Evolutionary conservation across 2,329 filamentous ascomycete species (phyloP), one percentile per base, ranked within the genome.

Genomic region (Keithomyces neogunnii): DNA sequence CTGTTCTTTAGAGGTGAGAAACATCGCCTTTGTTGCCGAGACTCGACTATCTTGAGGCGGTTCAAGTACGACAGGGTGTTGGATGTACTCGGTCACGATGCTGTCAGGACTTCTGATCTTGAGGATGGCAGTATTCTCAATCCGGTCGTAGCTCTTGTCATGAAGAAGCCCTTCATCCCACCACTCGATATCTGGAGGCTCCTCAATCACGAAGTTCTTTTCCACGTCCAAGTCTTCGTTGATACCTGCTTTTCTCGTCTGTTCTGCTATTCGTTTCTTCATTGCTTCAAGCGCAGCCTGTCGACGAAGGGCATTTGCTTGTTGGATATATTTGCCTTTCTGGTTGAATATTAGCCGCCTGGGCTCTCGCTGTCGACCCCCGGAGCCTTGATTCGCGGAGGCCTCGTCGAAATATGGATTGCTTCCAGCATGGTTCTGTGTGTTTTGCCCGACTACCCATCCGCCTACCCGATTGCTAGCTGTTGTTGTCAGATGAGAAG

Each of bases 261-360:
- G 85, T 59, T 86, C 87, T 1, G 92, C 92, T 59, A 99, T 95
- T 51, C 87, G 81, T 73, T 86, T 91, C 70, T 97, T 97, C 84
- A 99, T 92, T 55, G 86, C 86, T 73, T 99, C 95, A 31, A 99
- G 75, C 48, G 87, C 86, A 42, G 86, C 89, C 69, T 96, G 91
- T 54, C 89, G 82, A 55, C 93, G 85, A 49, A 96, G 73, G 51
- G 91, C 91, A 66, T 89, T 92, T 6, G 88, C 93, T 69, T 97
- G 92, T 57, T 90, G 86, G 54, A 97, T 96, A 63, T 96, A 97
- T 77, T 97, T 97, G 49, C 93, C 93, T 67, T 95, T 95, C 60
- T 91, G 85, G 61, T 96, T 96, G 74, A 99, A 97, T 10, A 89
- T 73, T 19, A 99, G 76, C 57, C 88, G 84, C 53, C 88, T 84